phyloP scores from a whole-genome alignment of 1,139 yeast species.

The Scheffersomyces illinoinensis region DNA sequence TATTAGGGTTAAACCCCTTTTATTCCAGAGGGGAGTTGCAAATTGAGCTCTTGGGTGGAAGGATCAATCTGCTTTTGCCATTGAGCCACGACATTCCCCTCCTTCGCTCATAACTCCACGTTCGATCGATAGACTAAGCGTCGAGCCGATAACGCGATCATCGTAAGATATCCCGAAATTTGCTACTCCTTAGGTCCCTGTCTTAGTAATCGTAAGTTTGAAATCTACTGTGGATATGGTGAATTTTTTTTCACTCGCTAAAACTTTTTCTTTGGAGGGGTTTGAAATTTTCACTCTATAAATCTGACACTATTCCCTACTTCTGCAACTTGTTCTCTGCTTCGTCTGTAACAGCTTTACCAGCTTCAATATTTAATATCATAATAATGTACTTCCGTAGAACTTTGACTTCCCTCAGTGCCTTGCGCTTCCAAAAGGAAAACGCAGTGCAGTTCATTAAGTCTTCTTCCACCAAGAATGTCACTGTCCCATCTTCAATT shows the following conservation, averaged over 20 bases:
- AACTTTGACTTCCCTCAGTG: conserved; percentile 14
- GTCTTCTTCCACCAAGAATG: conserved; percentile 20
- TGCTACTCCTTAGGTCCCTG: neutral
- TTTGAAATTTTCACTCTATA: conserved; percentile 1
- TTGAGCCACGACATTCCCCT: neutral
- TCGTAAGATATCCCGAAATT: neutral
- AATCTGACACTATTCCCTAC: neutral
- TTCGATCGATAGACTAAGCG: neutral
- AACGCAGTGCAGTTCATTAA: conserved; percentile 24
- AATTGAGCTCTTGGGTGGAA: neutral
- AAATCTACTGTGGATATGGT: neutral
- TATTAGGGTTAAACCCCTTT: neutral
- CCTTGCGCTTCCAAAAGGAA: conserved; percentile 23
- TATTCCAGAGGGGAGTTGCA: neutral
- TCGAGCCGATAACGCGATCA: neutral
- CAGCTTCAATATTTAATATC: neutral
- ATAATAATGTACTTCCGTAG: conserved; percentile 6
- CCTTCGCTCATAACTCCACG: neutral
- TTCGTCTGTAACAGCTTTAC: neutral
- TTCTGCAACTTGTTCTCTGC: neutral
- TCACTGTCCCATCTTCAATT: conserved; percentile 13
- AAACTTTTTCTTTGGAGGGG: neutral
- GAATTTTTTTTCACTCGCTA: neutral
- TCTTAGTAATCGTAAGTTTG: neutral
- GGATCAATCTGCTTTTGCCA: neutral